phyloP scores from a whole-genome alignment of 2,329 filamentous ascomycete genomes.

The Pestalotiopsis sp. region DNA sequence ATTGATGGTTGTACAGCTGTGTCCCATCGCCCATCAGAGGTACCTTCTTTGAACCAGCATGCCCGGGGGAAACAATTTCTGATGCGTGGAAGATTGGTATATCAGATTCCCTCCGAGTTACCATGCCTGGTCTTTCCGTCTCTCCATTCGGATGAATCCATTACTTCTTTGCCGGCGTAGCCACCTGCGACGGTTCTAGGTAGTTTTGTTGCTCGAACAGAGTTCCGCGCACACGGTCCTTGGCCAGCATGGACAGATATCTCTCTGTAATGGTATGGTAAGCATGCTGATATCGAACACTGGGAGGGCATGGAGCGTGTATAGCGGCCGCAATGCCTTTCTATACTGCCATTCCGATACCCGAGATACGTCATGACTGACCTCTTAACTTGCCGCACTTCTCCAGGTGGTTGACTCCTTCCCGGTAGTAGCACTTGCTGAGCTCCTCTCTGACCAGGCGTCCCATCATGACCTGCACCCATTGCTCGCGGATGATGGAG shows the following conservation, averaged over 20 bases:
- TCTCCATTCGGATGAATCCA: background rate
- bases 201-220: slow-evolving; percentile 82
- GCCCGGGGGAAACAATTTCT: background rate
- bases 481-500: slow-evolving; percentile 81
- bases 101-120: background rate
- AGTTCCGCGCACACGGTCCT: slow-evolving; percentile 77
- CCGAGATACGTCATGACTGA: slow-evolving; percentile 47
- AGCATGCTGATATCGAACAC: background rate
- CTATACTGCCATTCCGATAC: background rate
- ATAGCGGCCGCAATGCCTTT: background rate
- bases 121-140: background rate
- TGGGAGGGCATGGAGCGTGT: background rate
- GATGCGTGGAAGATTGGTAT: background rate
- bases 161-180: slow-evolving; percentile 7
- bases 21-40: background rate
- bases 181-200: slow-evolving; percentile 37
- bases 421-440: slow-evolving; percentile 81
- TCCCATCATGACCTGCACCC: slow-evolving; percentile 89
- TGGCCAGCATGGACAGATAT: slow-evolving; percentile 77
- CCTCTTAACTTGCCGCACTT: slow-evolving; percentile 83
- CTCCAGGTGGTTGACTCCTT: slow-evolving; percentile 87
- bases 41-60: background rate
- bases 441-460: slow-evolving; percentile 80
- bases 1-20: background rate
- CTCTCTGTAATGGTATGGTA: slow-evolving; percentile 39